These are phyloP conservation scores for Globisporangium alternatum DNA, from an alignment of 352 stramenopile species.

Conservation along the genomic window DNA sequence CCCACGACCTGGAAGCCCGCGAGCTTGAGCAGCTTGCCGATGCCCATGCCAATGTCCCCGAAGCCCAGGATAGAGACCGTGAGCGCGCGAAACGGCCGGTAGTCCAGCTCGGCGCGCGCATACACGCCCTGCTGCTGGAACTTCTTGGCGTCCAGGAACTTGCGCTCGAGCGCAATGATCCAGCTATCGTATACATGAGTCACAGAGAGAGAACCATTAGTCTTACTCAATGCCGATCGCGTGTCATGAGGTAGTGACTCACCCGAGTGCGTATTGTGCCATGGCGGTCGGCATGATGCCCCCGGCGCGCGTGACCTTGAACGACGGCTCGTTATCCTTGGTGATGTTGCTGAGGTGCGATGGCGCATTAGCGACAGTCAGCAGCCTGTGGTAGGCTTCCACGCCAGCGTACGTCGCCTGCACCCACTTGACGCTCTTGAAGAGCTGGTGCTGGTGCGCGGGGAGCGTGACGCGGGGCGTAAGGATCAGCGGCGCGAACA, in stretches of 20 bases:
- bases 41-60: slow-evolving; percentile 59
- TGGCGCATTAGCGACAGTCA: not conserved
- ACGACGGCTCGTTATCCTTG: slow-evolving; percentile 20
- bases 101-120: slow-evolving; percentile 30
- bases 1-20: slow-evolving; percentile 65
- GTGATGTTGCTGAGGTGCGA: slow-evolving; percentile 10
- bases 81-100: slow-evolving; percentile 44
- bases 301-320: slow-evolving; percentile 54
- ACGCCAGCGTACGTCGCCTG: slow-evolving; percentile 66
- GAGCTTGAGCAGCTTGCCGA: slow-evolving; percentile 42
- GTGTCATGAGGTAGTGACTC: slow-evolving; percentile 5
- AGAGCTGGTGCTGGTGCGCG: slow-evolving; percentile 26
- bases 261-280: slow-evolving; percentile 69
- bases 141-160: slow-evolving; percentile 46
- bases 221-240: not conserved
- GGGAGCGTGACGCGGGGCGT: slow-evolving; percentile 18
- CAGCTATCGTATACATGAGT: slow-evolving; percentile 23
- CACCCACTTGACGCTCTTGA: slow-evolving; percentile 50
- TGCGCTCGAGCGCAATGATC: slow-evolving; percentile 60
- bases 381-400: slow-evolving; percentile 42
- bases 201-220: not conserved
- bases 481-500: slow-evolving; percentile 40
- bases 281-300: slow-evolving; percentile 55
- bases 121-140: slow-evolving; percentile 42
- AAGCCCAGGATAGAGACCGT: slow-evolving; percentile 57